Evolutionary conservation across 306 rosid species (phyloP).

Genomic region (Astragalus membranaceus): DNA sequence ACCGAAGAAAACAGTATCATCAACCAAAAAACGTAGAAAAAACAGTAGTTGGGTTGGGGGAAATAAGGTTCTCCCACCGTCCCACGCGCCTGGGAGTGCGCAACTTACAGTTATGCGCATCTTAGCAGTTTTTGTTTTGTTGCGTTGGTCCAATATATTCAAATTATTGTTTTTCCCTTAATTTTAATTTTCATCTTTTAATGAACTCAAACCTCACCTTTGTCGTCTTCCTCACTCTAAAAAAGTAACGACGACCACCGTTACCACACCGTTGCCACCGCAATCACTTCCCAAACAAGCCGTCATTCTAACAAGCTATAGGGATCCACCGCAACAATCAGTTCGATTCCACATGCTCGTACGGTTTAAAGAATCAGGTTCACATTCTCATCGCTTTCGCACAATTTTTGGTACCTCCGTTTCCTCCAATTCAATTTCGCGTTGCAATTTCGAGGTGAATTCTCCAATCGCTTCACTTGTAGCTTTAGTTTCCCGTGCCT

Average conservation of each 20-base stretch:
- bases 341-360: slow-evolving; percentile 3
- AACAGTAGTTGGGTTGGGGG: no score
- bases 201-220: slow-evolving; percentile 11
- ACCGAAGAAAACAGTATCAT: no score
- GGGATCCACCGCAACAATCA: slow-evolving; percentile 20
- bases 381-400: neutral
- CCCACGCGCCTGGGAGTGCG: slow-evolving; percentile 7
- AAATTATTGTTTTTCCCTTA: neutral
- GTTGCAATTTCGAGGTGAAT: neutral
- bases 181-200: neutral
- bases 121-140: neutral
- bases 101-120: slow-evolving; percentile 10
- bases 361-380: slow-evolving; percentile 26
- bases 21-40: no score
- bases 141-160: neutral
- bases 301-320: slow-evolving; percentile 16
- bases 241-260: slow-evolving; percentile 27
- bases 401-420: slow-evolving; percentile 2
- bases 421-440: slow-evolving; percentile 20
- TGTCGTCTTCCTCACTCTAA: slow-evolving; percentile 39
- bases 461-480: neutral
- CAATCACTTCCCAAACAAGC: slow-evolving; percentile 17
- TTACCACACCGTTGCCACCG: slow-evolving; percentile 11
- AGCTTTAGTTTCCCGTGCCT: neutral
- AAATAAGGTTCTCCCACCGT: neutral